These are phyloP conservation scores for Cladophialophora immunda DNA, from an alignment of 2,329 filamentous ascomycete genomes.

Conservation along the genomic window DNA sequence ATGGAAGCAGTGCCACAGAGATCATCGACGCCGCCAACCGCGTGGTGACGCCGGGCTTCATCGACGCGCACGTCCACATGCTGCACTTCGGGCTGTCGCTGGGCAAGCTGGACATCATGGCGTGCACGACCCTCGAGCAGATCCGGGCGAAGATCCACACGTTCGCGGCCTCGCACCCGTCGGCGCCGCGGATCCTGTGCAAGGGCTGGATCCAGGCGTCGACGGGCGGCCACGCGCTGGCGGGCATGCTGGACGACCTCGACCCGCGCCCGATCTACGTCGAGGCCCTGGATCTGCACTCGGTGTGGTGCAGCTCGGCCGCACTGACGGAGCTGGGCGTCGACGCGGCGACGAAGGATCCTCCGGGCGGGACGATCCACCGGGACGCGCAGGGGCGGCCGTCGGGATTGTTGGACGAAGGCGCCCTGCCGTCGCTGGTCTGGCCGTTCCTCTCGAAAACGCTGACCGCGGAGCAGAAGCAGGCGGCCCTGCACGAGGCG, in stretches of 20 bases:
- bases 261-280: constrained; percentile 57
- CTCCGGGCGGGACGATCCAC: constrained; percentile 57
- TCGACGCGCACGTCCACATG: constrained; percentile 61
- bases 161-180: constrained; percentile 51
- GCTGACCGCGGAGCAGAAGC: constrained; percentile 54
- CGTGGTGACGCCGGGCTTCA: constrained; percentile 57
- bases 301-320: constrained; percentile 59
- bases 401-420: constrained; percentile 57
- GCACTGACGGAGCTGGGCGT: constrained; percentile 57
- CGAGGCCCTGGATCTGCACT: constrained; percentile 60
- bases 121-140: constrained; percentile 53
- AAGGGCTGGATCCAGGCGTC: constrained; percentile 60
- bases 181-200: constrained; percentile 55
- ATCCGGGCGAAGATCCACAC: constrained; percentile 53
- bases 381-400: constrained; percentile 54
- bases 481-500: constrained; percentile 50
- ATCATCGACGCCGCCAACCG: constrained; percentile 48
- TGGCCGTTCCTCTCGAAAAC: constrained; percentile 57
- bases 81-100: constrained; percentile 58
- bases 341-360: constrained; percentile 49
- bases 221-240: constrained; percentile 54
- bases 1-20: constrained; percentile 25
- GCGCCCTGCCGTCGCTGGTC: constrained; percentile 54
- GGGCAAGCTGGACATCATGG: constrained; percentile 53
- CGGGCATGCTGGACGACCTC: constrained; percentile 58